A percentile compares a stretch with the other conserved stretches of the same genome.
phyloP scores from a whole-genome alignment of 257 asterid genomes.

The Rubia yunnanensis region DNA sequence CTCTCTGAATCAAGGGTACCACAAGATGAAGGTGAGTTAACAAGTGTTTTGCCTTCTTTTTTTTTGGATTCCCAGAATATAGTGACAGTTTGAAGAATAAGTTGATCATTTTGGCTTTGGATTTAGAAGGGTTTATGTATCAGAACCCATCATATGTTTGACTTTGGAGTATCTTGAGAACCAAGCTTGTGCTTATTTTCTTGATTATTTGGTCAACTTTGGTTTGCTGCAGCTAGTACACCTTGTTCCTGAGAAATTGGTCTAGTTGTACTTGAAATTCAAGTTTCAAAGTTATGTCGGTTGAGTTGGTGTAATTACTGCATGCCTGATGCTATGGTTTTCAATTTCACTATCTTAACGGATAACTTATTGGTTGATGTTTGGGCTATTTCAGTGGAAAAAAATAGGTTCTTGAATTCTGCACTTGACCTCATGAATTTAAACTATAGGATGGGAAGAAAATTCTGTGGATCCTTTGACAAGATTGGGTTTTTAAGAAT shows the following conservation, averaged over 20 bases:
- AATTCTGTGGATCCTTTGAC: not conserved
- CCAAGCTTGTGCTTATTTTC: not conserved
- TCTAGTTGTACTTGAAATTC: not conserved
- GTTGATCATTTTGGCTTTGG: not conserved
- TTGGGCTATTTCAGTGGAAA: not conserved
- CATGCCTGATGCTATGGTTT: not conserved
- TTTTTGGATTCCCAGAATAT: not conserved
- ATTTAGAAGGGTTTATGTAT: not conserved
- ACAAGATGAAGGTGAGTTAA: slow-evolving; percentile 23
- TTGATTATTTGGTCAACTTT: not conserved
- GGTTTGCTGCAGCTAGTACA: not conserved
- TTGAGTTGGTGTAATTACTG: not conserved
- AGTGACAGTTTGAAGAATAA: not conserved
- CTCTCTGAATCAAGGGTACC: slow-evolving; percentile 19
- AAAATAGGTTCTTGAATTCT: not conserved
- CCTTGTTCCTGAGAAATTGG: too few species aligned
- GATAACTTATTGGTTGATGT: not conserved
- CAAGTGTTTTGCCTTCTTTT: not conserved
- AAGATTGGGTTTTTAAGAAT: not conserved
- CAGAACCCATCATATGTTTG: not conserved
- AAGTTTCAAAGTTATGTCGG: not conserved
- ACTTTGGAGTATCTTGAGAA: not conserved
- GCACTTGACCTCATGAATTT: not conserved
- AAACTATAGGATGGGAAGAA: not conserved
- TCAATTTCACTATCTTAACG: not conserved